A percentile compares a stretch with the other conserved stretches of the same genome.
These are phyloP conservation scores for Aspergillus arachidicola DNA, from an alignment of 2,329 filamentous ascomycete genomes.

Conservation along the genomic window DNA sequence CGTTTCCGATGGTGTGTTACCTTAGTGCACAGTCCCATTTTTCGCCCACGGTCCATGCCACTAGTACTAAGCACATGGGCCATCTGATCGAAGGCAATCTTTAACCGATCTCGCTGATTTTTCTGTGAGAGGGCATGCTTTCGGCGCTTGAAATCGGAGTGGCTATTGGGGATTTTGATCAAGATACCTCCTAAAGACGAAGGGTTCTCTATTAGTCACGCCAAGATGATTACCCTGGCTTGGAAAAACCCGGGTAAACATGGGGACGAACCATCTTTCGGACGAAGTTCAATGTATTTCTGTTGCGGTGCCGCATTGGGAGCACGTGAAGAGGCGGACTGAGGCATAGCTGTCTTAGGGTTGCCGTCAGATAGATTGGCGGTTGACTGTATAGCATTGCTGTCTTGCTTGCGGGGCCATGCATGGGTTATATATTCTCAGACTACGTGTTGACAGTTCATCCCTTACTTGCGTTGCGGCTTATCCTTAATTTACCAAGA, in stretches of 20 bases:
- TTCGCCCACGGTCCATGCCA: conserved; percentile 4
- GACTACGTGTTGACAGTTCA: background rate
- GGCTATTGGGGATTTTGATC: conserved; percentile 5
- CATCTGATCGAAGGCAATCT: conserved; percentile 9
- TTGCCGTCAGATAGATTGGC: background rate
- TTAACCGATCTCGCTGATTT: conserved; percentile 9
- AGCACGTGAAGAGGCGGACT: background rate
- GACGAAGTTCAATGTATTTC: conserved; percentile 5
- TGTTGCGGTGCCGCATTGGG: background rate
- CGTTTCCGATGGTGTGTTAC: background rate
- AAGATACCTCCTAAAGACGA: background rate
- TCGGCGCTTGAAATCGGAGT: conserved; percentile 3
- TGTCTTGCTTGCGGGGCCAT: background rate
- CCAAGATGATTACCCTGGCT: background rate
- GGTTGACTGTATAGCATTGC: background rate
- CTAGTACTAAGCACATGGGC: conserved; percentile 4
- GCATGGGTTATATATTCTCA: background rate
- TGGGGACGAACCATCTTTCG: conserved; percentile 7
- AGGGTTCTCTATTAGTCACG: no score
- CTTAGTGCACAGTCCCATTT: conserved; percentile 6
- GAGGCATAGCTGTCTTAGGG: background rate
- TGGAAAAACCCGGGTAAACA: background rate
- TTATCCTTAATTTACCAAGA: background rate
- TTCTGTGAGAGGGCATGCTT: conserved; percentile 11
- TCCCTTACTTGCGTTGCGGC: background rate